A percentile compares a stretch with the other conserved stretches of the same genome.
Evolutionary conservation across 331 rosid species (phyloP).

Genomic region (Arachis monticola): DNA sequence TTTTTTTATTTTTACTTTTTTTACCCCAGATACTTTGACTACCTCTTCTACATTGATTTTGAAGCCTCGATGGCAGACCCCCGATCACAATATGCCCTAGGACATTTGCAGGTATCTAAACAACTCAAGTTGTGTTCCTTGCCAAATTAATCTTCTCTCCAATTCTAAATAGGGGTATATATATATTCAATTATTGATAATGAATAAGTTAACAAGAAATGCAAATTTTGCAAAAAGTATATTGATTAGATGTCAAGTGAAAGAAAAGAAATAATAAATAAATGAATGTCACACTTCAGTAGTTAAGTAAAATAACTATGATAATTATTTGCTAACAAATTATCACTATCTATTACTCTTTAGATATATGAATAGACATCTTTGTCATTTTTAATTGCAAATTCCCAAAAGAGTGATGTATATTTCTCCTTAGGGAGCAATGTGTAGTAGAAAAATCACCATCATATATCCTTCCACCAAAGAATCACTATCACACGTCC

Average conservation of each 20-base stretch:
- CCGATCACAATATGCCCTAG: slow-evolving; percentile 81
- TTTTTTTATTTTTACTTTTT: slow-evolving; percentile 26
- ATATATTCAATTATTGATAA: slow-evolving; percentile 7
- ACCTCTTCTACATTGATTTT: slow-evolving; percentile 86
- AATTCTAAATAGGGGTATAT: slow-evolving; percentile 4
- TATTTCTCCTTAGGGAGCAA: neutral
- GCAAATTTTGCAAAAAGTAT: neutral
- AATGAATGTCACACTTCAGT: neutral
- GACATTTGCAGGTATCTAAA: slow-evolving; percentile 73
- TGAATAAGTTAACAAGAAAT: neutral
- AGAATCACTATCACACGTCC: neutral
- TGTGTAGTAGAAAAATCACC: slow-evolving; percentile 12
- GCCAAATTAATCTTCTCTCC: neutral
- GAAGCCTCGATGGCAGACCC: slow-evolving; percentile 98
- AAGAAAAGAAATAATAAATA: neutral
- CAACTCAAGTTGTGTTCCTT: slow-evolving; percentile 21
- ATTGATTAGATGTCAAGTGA: neutral
- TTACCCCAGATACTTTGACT: slow-evolving; percentile 82
- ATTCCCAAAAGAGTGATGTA: neutral
- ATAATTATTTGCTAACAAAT: neutral
- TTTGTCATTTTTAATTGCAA: neutral
- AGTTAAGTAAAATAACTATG: neutral
- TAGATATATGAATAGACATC: neutral
- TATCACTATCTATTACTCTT: neutral
- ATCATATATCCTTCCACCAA: neutral